A percentile compares a stretch with the other conserved stretches of the same genome.
Evolutionary conservation across 768 basidiomycete species (phyloP).

Genomic region (Gymnopilus junonius): DNA sequence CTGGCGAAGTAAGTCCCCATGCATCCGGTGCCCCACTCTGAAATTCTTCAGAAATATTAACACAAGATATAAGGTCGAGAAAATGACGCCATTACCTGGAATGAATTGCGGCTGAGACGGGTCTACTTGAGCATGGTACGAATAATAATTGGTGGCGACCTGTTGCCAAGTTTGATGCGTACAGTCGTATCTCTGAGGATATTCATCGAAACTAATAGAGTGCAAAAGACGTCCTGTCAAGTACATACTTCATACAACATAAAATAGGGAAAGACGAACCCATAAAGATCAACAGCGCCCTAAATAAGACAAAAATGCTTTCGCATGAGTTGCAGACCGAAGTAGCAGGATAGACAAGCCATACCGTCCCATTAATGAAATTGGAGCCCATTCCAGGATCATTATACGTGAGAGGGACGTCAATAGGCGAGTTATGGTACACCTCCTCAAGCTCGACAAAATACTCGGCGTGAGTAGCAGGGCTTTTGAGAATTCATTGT

Average conservation of each 20-base stretch:
- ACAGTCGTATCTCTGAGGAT: constrained; percentile 83
- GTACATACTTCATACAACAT: not conserved
- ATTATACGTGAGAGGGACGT: constrained; percentile 77
- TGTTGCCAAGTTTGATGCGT: constrained; percentile 74
- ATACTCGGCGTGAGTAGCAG: constrained; percentile 51
- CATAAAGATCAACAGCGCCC: constrained; percentile 79
- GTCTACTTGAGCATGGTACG: constrained; percentile 58
- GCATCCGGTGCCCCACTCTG: constrained; percentile 82
- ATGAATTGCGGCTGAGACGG: constrained; percentile 69
- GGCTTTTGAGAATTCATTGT: constrained; percentile 73
- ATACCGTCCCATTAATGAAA: constrained; percentile 73
- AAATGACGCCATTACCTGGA: constrained; percentile 49
- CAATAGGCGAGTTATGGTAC: constrained; percentile 59
- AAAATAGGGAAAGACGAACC: constrained; percentile 39
- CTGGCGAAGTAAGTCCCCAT: constrained; percentile 77
- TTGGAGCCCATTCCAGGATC: constrained; percentile 61
- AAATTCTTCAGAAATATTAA: constrained; percentile 41
- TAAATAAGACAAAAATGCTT: constrained; percentile 25
- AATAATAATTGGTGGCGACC: constrained; percentile 62
- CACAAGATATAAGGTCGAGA: not conserved
- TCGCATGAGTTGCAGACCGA: not conserved
- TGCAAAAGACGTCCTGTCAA: not conserved
- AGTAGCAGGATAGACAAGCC: constrained; percentile 16
- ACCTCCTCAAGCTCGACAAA: constrained; percentile 63
- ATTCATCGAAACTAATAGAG: constrained; percentile 57